Base-by-base conservation (phyloP, 208 protist genomes). In the Wallacemonas sp. region DNA sequence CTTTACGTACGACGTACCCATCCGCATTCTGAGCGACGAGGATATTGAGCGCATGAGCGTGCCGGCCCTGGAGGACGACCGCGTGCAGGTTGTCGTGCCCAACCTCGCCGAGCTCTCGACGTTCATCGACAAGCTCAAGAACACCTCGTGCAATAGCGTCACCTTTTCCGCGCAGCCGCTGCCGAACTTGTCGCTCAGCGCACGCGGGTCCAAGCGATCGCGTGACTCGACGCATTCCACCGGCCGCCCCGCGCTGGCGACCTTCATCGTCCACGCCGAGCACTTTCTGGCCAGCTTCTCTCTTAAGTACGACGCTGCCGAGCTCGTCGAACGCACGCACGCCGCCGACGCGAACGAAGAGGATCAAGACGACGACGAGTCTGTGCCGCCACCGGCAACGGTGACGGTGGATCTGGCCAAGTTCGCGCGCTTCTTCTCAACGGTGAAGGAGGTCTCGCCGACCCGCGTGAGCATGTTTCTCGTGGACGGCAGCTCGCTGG, bases 81-180 rank as follows among this genome's bases (percentile, higher is more conserved):
- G 72, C 2, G 23, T 92, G 63, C 76, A 82, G 29, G 42, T 95
- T 1, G 25, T 86, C 20, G 61, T 95, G 14, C 86, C 86, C 0
- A 74, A 79, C 52, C 73, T 95, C 3, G 8, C 61, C 14, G 90
- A 95, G 65, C 82, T 95, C 3, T 68, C 83, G 32, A 69, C 67
- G 10, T 95, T 95, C 52, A 77, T 95, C 1, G 86, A 95, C 29
- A 82, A 87, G 65, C 63, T 92, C 20, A 82, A 81, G 23, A 80
- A 61, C 23, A 85, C 86, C 1, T 72, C 77, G n/a, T 91, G 87
- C 55, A 76, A 87, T 4, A 68, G 45, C 48, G 74, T 93, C 2
- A 87, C 81, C 18, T 89, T 95, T 38, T 78, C 57, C 2, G 68
- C 68, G 20, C 38, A 74, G 36, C 38, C 4, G 20, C 25, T 61